Conservation (phyloP, 2,329 filamentous ascomycete species). For the Sodiomyces alkalinus region DNA sequence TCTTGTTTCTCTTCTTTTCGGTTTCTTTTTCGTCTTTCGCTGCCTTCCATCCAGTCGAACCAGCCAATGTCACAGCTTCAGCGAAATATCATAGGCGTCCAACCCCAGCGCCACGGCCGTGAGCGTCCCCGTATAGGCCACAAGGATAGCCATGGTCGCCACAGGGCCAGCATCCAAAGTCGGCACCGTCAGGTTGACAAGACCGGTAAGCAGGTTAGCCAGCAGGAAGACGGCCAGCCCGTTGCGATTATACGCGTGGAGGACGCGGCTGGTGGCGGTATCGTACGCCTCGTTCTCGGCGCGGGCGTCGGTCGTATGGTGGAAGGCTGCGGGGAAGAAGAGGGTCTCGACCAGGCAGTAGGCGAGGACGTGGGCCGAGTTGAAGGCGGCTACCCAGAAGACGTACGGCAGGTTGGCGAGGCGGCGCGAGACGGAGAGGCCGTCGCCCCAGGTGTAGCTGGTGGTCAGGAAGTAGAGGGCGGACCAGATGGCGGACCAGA, state of each 20-base stretch:
- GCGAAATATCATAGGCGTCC: slow-evolving; percentile 50
- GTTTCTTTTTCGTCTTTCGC: too few relatives aligned
- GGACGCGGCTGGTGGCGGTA: slow-evolving; percentile 63
- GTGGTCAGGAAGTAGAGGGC: slow-evolving; percentile 55
- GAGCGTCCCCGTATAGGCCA: slow-evolving; percentile 54
- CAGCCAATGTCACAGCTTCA: slow-evolving; percentile 60
- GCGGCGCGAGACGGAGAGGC: slow-evolving; percentile 67
- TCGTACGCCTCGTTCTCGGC: slow-evolving; percentile 49
- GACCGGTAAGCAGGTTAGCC: slow-evolving; percentile 77
- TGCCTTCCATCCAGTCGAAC: too few relatives aligned
- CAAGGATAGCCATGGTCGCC: slow-evolving; percentile 57
- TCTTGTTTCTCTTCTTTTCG: too few relatives aligned
- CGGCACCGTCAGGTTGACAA: slow-evolving; percentile 74
- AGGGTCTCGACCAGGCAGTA: slow-evolving; percentile 66
- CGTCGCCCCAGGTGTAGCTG: slow-evolving; percentile 53
- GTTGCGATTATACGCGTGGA: slow-evolving; percentile 77
- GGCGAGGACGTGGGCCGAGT: slow-evolving; percentile 63
- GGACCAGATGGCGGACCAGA: slow-evolving; percentile 54
- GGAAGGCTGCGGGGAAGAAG: slow-evolving; percentile 57
- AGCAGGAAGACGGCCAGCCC: slow-evolving; percentile 72
- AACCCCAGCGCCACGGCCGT: slow-evolving; percentile 53
- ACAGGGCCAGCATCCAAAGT: slow-evolving; percentile 58
- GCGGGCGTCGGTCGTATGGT: slow-evolving; percentile 38
- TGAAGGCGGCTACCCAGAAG: slow-evolving; percentile 85
- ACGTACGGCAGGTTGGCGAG: slow-evolving; percentile 90